Conservation (phyloP, 768 basidiomycete species). For the Tulasnella sp. region DNA sequence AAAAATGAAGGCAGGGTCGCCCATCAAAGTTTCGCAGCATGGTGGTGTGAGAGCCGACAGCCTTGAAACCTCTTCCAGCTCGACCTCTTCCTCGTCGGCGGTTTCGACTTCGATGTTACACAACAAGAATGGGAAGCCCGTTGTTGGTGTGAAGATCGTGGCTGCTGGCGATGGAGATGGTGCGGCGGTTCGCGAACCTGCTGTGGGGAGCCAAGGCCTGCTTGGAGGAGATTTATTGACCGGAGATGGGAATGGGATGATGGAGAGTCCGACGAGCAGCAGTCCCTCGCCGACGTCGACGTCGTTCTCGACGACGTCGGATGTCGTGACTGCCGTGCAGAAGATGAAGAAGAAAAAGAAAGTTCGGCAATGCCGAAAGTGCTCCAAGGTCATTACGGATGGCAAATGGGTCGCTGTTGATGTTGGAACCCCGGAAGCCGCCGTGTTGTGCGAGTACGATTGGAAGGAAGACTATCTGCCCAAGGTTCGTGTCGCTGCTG, state of each 20-base stretch:
- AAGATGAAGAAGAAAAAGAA: constrained; percentile 30
- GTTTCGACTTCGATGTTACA: neutral
- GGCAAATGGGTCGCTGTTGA: constrained; percentile 63
- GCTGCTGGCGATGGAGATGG: constrained; percentile 13
- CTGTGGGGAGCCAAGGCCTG: neutral
- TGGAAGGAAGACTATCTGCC: constrained; percentile 98
- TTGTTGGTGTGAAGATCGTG: constrained; percentile 18
- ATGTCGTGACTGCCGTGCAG: neutral
- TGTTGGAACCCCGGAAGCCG: constrained; percentile 21
- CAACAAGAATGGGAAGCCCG: neutral
- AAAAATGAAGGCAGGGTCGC: neutral
- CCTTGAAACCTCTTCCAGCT: constrained; percentile 30
- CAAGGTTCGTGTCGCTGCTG: constrained; percentile 56
- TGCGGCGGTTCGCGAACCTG: neutral
- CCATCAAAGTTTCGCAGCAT: constrained; percentile 30
- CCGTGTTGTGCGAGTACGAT: constrained; percentile 81
- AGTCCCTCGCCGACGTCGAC: constrained; percentile 27
- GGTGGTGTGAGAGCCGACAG: constrained; percentile 5
- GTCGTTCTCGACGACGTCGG: constrained; percentile 4
- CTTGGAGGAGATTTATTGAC: constrained; percentile 34
- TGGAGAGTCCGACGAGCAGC: constrained; percentile 42
- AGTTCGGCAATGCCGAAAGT: constrained; percentile 54
- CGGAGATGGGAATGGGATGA: constrained; percentile 51
- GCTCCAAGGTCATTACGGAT: constrained; percentile 65
- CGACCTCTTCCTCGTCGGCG: constrained; percentile 27